Evolutionary conservation across 768 basidiomycete genomes (phyloP), one percentile per base, ranked within the genome.

Genomic region (Suillus clintonianus): DNA sequence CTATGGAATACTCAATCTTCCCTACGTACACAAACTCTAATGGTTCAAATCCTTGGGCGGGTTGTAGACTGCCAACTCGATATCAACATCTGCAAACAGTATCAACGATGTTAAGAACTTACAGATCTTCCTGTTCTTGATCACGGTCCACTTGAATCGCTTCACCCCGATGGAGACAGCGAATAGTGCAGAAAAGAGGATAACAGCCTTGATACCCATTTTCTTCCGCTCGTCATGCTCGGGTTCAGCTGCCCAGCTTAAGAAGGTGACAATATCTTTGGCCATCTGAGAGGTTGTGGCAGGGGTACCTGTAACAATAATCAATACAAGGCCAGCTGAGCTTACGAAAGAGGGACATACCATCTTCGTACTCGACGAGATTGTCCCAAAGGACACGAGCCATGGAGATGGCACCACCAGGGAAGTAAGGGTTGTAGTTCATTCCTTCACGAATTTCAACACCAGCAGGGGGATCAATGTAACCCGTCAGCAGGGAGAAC

Each of bases 361-460:
- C 95, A 74, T 99, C 97, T 0, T 94, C 92, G 76, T 92, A 99
- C 78, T 99, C 97, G 62, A 99, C 97, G 51, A 99, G 78, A 43
- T 94, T 96, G 71, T 99, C 97, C 74, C 92, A 99, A 68, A 99
- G 81, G 41, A 98, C 88, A 73, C 97, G 94, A 59, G 94, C 95
- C 97, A 99, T 99, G 74, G 94, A 92, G 65, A 99, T 98, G 68
- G 95, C 95, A 72, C 96, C 97, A 61, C 97, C 95, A 47, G 97
- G 97, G 91, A 99, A 99, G 83, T 90, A 99, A 22, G 95, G 95
- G 81, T 94, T 95, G 85, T 97, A 99, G 86, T 96, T 97, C 94
- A 98, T 92, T 69, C 94, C 97, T 59, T 98, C 97, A 77, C 93
- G 94, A 68, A 97, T 84, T 75, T 94, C 92, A 65, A 97, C 91